phyloP scores from a whole-genome alignment of 371 early-diverging fungal genomes.

The Chytridium lagenaria region DNA sequence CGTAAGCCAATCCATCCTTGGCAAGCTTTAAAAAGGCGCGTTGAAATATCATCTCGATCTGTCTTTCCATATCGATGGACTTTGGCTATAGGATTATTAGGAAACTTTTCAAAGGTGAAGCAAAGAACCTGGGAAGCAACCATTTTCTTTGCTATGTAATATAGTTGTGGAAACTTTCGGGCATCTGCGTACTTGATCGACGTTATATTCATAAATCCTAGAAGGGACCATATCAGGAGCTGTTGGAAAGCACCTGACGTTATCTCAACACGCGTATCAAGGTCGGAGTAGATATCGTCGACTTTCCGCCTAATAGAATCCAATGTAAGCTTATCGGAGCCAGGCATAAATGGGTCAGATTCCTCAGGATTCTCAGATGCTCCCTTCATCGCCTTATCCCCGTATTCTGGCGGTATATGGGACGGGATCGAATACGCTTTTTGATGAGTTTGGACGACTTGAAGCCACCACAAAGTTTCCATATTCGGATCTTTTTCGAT shows the following conservation, averaged over 20 bases:
- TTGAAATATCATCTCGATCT: neutral
- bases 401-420: neutral
- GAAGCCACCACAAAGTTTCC: slow-evolving; percentile 10
- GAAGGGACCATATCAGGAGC: neutral
- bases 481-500: slow-evolving; percentile 11
- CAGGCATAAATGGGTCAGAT: neutral
- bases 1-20: neutral
- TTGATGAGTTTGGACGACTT: neutral
- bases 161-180: neutral
- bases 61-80: too few relatives aligned
- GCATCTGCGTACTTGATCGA: neutral
- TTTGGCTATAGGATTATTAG: neutral
- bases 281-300: neutral
- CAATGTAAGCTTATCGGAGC: neutral
- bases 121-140: neutral
- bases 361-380: neutral
- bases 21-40: neutral
- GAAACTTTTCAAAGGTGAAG: neutral
- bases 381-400: neutral
- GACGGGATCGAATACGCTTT: slow-evolving; percentile 7
- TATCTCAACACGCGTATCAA: neutral
- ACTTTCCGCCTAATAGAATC: neutral
- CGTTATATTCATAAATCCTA: neutral
- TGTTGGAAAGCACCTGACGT: neutral
- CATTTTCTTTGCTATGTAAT: neutral